Conservation (phyloP, 345 rosid genomes). For the Syzygium aromaticum region DNA sequence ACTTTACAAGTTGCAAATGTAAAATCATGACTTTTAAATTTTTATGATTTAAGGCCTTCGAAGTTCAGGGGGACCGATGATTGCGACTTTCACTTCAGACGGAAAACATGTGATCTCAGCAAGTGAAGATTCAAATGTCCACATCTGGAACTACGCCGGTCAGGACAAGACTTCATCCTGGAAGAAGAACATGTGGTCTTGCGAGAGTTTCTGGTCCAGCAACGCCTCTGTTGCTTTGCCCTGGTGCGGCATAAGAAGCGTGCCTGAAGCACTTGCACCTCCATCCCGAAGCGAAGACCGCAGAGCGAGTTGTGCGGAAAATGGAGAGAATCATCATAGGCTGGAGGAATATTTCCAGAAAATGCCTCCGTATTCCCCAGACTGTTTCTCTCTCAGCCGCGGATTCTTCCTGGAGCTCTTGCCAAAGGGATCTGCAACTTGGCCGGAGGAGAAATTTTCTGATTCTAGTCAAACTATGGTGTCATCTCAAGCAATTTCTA, state of each 20-base stretch:
- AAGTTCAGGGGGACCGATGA: slow-evolving; percentile 39
- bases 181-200: slow-evolving; percentile 33
- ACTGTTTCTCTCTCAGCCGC: slow-evolving; percentile 41
- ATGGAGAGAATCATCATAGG: slow-evolving; percentile 5
- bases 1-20: not conserved
- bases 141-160: slow-evolving; percentile 50
- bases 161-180: slow-evolving; percentile 28
- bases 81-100: slow-evolving; percentile 61
- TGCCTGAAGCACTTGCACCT: slow-evolving; percentile 3
- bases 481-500: slow-evolving; percentile 26
- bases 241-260: slow-evolving; percentile 43
- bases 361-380: slow-evolving; percentile 21
- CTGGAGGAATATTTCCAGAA: slow-evolving; percentile 18
- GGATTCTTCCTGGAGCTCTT: slow-evolving; percentile 33
- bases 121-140: slow-evolving; percentile 54
- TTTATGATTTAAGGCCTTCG: slow-evolving; percentile 18
- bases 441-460: slow-evolving; percentile 79
- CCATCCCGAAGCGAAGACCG: slow-evolving; percentile 4
- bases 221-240: slow-evolving; percentile 60
- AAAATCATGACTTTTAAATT: not conserved
- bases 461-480: slow-evolving; percentile 16
- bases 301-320: not conserved
- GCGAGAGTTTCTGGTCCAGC: slow-evolving; percentile 53
- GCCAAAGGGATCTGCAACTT: slow-evolving; percentile 50
- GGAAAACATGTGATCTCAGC: slow-evolving; percentile 68